Percentiles rank a stretch among this genome's conserved stretches.
Evolutionary conservation across 2,329 filamentous ascomycete species (phyloP).

Genomic region (Colletotrichum eleusines): DNA sequence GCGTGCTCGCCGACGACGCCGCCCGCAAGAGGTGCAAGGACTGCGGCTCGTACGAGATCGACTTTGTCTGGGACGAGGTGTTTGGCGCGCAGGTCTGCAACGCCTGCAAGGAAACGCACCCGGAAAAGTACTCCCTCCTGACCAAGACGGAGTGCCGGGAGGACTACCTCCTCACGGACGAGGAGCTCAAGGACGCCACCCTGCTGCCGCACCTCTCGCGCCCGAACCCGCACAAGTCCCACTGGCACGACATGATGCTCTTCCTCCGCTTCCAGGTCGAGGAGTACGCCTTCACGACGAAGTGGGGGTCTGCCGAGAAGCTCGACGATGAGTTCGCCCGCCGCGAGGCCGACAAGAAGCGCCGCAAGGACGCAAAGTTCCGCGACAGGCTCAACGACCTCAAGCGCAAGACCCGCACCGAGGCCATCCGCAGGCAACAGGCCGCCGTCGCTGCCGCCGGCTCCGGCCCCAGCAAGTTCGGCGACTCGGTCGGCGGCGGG

Average conservation of each 20-base stretch:
- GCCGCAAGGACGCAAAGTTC: conserved; percentile 90
- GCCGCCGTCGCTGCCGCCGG: conserved; percentile 66
- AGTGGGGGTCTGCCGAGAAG: conserved; percentile 90
- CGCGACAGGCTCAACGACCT: conserved; percentile 88
- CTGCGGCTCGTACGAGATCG: conserved; percentile 86
- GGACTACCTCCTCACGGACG: conserved; percentile 91
- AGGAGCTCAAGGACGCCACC: conserved; percentile 89
- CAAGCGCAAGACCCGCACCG: conserved; percentile 93
- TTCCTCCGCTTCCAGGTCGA: conserved; percentile 95
- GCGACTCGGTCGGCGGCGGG: conserved; percentile 76
- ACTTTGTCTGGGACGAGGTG: conserved; percentile 93
- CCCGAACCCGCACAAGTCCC: conserved; percentile 94
- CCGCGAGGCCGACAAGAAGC: conserved; percentile 83
- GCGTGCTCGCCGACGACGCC: conserved; percentile 72
- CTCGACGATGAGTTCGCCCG: conserved; percentile 90
- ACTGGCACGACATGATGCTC: conserved; percentile 99
- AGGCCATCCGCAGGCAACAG: conserved; percentile 83
- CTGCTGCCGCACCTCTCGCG: conserved; percentile 88
- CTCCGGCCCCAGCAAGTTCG: conserved; percentile 72
- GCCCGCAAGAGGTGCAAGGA: conserved; percentile 83
- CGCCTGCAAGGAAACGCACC: conserved; percentile 86
- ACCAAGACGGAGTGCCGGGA: conserved; percentile 97
- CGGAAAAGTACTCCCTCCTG: conserved; percentile 93
- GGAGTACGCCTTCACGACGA: conserved; percentile 87
- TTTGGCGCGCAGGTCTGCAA: conserved; percentile 82